Percentiles rank a stretch among this genome's conserved stretches.
These are phyloP conservation scores for Globisporangium orthogonon DNA, from an alignment of 352 stramenopile species.

Conservation along the genomic window DNA sequence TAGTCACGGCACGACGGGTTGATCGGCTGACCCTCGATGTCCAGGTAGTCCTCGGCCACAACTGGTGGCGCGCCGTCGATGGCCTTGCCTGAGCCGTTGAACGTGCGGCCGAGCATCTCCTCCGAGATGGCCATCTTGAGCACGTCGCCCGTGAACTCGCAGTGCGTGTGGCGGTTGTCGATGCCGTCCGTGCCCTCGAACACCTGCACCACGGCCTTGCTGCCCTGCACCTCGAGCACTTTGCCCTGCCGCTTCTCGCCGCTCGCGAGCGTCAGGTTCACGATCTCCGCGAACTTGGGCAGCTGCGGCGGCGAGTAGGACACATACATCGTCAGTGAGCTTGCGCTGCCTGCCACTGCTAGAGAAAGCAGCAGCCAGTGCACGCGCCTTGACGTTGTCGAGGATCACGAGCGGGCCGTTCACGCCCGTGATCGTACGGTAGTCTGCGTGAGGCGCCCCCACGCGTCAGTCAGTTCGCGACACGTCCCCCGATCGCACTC, in stretches of 20 bases:
- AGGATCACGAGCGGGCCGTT: conserved; percentile 99
- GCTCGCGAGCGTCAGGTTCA: conserved; percentile 96
- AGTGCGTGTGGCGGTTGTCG: conserved; percentile 98
- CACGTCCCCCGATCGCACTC: not conserved
- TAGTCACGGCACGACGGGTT: conserved; percentile 99
- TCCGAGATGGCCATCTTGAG: conserved; percentile 99
- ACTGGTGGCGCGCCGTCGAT: conserved; percentile 97
- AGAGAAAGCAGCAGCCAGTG: not conserved
- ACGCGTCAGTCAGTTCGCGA: conserved; percentile 8
- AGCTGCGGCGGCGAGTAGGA: conserved; percentile 27
- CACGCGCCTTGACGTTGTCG: conserved; percentile 97
- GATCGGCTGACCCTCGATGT: conserved; percentile 99
- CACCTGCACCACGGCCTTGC: conserved; percentile 93
- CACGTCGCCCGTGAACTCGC: conserved; percentile 98
- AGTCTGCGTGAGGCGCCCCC: conserved; percentile 45
- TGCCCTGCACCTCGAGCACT: conserved; percentile 97
- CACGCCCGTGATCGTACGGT: conserved; percentile 97
- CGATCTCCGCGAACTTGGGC: conserved; percentile 98
- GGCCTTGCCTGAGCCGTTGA: conserved; percentile 97
- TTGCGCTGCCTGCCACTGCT: too few species aligned
- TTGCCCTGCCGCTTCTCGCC: conserved; percentile 91
- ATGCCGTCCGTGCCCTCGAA: conserved; percentile 99
- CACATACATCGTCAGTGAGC: not conserved
- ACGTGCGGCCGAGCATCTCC: conserved; percentile 97
- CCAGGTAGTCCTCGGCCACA: conserved; percentile 97